These are phyloP conservation scores for Xylariaceae sp. DNA, from an alignment of 2,329 filamentous ascomycete species.

Conservation along the genomic window DNA sequence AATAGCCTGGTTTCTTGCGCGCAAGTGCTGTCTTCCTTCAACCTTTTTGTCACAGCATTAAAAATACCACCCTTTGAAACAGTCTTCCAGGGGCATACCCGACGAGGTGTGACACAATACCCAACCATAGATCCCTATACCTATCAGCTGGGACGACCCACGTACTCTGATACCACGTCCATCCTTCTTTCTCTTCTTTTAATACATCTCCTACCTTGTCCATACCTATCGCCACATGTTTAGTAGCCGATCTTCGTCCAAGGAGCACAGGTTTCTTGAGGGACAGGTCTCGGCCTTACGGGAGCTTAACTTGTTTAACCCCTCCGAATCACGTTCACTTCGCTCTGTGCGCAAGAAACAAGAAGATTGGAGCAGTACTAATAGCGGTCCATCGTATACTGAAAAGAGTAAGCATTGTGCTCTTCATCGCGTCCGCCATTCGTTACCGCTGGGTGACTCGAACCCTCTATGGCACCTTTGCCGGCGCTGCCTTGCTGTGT, in stretches of 20 bases:
- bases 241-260: constrained; percentile 51
- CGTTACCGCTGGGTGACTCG: constrained; percentile 26
- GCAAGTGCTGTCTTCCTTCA: constrained; percentile 18
- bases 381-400: constrained; percentile 43
- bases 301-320: constrained; percentile 52
- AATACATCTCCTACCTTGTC: constrained; percentile 21
- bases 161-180: constrained; percentile 22
- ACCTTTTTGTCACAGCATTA: constrained; percentile 25
- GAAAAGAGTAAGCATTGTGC: constrained; percentile 48
- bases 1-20: constrained; percentile 22
- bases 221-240: constrained; percentile 48
- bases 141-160: constrained; percentile 16
- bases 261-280: constrained; percentile 47
- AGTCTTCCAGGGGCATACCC: constrained; percentile 20
- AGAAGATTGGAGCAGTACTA: constrained; percentile 38
- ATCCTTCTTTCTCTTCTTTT: constrained; percentile 10
- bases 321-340: constrained; percentile 40
- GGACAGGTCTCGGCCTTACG: constrained; percentile 45
- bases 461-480: constrained; percentile 12
- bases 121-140: constrained; percentile 18
- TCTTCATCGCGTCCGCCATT: constrained; percentile 13
- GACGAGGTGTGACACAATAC: constrained; percentile 28
- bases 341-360: constrained; percentile 39
- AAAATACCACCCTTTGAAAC: constrained; percentile 34
- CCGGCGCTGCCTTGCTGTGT: constrained; percentile 9